These are phyloP conservation scores for Ophiorrhiza pumila DNA, from an alignment of 257 asterid species.

Conservation along the genomic window DNA sequence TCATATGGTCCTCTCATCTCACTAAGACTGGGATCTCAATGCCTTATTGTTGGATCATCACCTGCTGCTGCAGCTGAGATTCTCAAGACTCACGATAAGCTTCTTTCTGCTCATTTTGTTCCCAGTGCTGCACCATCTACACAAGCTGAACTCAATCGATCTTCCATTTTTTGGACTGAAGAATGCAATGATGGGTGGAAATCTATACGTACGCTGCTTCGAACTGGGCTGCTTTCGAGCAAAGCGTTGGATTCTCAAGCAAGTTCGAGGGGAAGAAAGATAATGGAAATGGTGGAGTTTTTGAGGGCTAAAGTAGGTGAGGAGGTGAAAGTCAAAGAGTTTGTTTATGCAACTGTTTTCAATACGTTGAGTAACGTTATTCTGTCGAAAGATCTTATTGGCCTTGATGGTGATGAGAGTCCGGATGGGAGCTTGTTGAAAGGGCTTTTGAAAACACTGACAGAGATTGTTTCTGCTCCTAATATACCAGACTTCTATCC, in stretches of 20 bases:
- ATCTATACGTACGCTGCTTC: constrained; percentile 23
- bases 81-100: constrained; percentile 33
- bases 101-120: constrained; percentile 27
- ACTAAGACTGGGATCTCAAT: constrained; percentile 30
- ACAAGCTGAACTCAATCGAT: constrained; percentile 21
- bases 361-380: constrained; percentile 35
- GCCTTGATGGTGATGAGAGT: constrained; percentile 26
- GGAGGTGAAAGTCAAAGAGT: constrained; percentile 21
- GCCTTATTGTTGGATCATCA: constrained; percentile 43
- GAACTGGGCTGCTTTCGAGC: constrained; percentile 35
- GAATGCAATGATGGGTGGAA: constrained; percentile 27
- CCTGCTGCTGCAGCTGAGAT: constrained; percentile 37
- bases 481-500: constrained; percentile 47
- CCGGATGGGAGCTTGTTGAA: constrained; percentile 24
- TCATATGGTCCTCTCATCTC: constrained; percentile 42
- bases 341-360: constrained; percentile 32
- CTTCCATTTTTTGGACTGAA: constrained; percentile 33
- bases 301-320: constrained; percentile 31
- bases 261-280: constrained; percentile 27
- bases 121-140: constrained; percentile 23
- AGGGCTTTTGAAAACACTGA: constrained; percentile 19
- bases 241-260: constrained; percentile 31
- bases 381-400: constrained; percentile 30
- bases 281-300: constrained; percentile 29
- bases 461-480: constrained; percentile 19